Evolutionary conservation across 139 green algal genomes (phyloP).

Genomic region (Dunaliella primolecta): DNA sequence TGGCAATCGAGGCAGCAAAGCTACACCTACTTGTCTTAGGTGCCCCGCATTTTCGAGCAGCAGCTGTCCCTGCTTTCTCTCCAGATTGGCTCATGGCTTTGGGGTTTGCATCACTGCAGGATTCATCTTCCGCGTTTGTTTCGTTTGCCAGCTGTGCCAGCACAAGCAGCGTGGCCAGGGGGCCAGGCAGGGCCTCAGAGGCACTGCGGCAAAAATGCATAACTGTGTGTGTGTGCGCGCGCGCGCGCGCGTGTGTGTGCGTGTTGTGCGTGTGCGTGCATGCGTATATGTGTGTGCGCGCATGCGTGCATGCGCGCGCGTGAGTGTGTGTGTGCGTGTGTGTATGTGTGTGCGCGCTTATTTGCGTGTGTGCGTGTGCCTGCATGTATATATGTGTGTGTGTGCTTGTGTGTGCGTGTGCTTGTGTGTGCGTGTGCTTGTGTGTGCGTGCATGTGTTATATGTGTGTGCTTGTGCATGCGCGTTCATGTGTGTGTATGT

Average conservation of each 20-base stretch:
- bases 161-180: constrained; percentile 40
- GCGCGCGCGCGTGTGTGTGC: background rate
- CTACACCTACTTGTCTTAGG: too few species aligned
- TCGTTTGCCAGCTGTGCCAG: constrained; percentile 33
- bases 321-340: background rate
- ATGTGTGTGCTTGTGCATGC: too few species aligned
- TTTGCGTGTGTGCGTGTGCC: background rate
- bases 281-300: too few species aligned
- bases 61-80: too few species aligned
- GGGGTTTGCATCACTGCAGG: background rate
- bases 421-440: background rate
- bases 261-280: constrained; percentile 1
- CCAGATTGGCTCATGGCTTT: too few species aligned
- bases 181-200: constrained; percentile 39
- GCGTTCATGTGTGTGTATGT: too few species aligned
- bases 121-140: background rate
- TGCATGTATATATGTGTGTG: background rate
- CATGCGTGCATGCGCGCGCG: too few species aligned
- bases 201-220: too few species aligned
- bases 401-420: background rate
- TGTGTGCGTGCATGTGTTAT: too few species aligned
- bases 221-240: background rate
- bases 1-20: too few species aligned
- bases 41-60: too few species aligned
- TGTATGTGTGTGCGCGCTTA: background rate